These are phyloP conservation scores for Gaeumannomyces tritici DNA, from an alignment of 2,329 filamentous ascomycete genomes.

Conservation along the genomic window DNA sequence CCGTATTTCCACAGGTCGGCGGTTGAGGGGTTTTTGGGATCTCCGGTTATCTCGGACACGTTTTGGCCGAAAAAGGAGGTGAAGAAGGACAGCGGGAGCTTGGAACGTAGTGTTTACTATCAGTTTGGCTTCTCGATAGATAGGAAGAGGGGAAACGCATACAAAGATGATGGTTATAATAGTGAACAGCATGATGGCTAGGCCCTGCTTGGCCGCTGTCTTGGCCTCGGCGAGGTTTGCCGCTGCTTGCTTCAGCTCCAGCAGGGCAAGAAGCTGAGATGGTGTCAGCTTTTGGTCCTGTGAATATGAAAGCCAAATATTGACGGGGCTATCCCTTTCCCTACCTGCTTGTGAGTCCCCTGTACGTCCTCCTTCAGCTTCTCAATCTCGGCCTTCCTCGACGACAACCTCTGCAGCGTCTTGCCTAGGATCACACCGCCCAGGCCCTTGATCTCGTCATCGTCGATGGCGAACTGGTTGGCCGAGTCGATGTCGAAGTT, in stretches of 20 bases:
- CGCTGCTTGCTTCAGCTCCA: slow-evolving; percentile 19
- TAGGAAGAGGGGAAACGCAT: slow-evolving; percentile 8
- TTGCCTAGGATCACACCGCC: neutral
- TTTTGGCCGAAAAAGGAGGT: slow-evolving; percentile 30
- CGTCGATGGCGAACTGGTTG: neutral
- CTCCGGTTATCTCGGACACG: neutral
- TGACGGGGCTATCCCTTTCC: too few relatives aligned
- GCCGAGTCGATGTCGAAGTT: neutral
- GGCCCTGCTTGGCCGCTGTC: slow-evolving; percentile 22
- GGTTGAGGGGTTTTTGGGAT: neutral
- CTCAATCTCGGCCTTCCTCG: neutral
- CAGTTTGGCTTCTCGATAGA: neutral
- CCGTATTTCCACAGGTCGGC: neutral
- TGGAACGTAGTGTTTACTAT: neutral
- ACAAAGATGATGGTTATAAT: slow-evolving; percentile 36
- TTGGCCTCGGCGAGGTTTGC: slow-evolving; percentile 19
- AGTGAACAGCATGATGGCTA: slow-evolving; percentile 35
- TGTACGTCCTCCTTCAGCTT: neutral
- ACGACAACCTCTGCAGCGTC: neutral
- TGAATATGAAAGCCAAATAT: too few relatives aligned
- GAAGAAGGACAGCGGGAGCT: slow-evolving; percentile 28
- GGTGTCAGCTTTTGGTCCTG: too few relatives aligned
- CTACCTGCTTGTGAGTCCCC: neutral
- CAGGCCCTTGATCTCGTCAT: neutral
- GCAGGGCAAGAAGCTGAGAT: neutral